phyloP scores from a whole-genome alignment of 2,329 filamentous ascomycete species.

The Chrysoporthe puriensis region DNA sequence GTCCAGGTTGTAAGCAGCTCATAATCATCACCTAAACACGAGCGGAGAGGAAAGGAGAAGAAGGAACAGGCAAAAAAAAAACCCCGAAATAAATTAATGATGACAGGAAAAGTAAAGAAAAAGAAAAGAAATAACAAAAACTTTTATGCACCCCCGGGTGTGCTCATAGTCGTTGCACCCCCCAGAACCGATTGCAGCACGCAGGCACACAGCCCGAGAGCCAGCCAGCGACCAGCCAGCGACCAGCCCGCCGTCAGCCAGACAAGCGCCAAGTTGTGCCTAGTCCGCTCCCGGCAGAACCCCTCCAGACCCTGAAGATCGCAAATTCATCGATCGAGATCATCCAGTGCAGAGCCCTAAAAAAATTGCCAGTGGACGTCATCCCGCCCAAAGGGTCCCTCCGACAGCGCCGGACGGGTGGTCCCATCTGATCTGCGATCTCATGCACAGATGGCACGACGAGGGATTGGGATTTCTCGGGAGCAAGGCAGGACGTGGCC shows the following conservation, averaged over 20 bases:
- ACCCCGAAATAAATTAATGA: too few relatives aligned
- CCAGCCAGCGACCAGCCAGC: neutral
- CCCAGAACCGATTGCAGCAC: neutral
- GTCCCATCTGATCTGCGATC: neutral
- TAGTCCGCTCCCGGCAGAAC: neutral
- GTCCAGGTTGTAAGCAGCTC: neutral
- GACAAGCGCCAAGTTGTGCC: neutral
- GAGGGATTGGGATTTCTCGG: too few relatives aligned
- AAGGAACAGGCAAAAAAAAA: neutral
- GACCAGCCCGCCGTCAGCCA: neutral
- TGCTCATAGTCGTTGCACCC: neutral
- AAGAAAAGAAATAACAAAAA: neutral
- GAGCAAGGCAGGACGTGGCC: too few relatives aligned
- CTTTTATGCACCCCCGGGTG: neutral
- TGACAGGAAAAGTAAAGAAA: neutral
- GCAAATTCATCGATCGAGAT: constrained; percentile 6
- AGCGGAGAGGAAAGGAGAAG: neutral
- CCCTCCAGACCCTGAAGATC: constrained; percentile 3
- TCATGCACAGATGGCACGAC: neutral
- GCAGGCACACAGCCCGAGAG: neutral
- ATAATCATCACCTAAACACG: neutral
- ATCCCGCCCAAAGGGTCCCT: neutral
- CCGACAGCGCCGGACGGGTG: neutral
- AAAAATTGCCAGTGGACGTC: neutral
- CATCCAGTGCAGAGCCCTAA: neutral